Conservation (phyloP, 2,329 filamentous ascomycete genomes). For the Phaeomoniella chlamydospora region DNA sequence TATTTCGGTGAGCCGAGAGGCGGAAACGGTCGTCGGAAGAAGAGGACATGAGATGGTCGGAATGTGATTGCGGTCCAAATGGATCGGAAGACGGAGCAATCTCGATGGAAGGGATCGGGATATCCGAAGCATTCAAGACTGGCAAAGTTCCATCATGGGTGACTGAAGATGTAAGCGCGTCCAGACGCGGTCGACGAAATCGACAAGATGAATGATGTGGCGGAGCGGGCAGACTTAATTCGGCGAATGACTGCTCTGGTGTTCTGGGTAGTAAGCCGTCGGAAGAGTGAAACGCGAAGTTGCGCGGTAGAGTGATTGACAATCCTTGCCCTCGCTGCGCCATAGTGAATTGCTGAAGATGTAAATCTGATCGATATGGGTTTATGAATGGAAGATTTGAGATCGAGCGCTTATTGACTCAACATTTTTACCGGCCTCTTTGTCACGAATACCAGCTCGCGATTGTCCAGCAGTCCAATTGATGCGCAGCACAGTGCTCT, state of each 20-base stretch:
- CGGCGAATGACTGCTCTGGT: constrained; percentile 23
- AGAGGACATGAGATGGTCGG: constrained; percentile 14
- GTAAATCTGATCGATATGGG: neutral
- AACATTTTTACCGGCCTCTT: too few species aligned
- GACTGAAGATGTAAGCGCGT: constrained; percentile 18
- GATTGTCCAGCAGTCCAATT: too few species aligned
- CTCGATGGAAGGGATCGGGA: constrained; percentile 28
- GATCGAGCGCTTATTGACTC: neutral
- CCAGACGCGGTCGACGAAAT: constrained; percentile 22
- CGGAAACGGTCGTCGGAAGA: constrained; percentile 18
- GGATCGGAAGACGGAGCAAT: constrained; percentile 7
- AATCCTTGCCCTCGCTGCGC: constrained; percentile 21
- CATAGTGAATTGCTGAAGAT: neutral
- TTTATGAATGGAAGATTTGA: too few species aligned
- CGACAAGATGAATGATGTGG: constrained; percentile 28
- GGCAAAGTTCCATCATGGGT: constrained; percentile 17
- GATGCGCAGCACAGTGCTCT: too few species aligned
- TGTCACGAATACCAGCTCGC: too few species aligned
- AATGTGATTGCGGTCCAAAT: constrained; percentile 9
- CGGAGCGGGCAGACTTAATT: constrained; percentile 26
- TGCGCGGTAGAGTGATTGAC: constrained; percentile 31
- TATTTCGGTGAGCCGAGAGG: constrained; percentile 20
- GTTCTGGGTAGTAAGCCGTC: constrained; percentile 23
- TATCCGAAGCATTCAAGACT: constrained; percentile 16
- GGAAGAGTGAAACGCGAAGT: constrained; percentile 26